Conservation (phyloP, 2,329 filamentous ascomycete genomes). For the Proliferodiscus dingleyae region DNA sequence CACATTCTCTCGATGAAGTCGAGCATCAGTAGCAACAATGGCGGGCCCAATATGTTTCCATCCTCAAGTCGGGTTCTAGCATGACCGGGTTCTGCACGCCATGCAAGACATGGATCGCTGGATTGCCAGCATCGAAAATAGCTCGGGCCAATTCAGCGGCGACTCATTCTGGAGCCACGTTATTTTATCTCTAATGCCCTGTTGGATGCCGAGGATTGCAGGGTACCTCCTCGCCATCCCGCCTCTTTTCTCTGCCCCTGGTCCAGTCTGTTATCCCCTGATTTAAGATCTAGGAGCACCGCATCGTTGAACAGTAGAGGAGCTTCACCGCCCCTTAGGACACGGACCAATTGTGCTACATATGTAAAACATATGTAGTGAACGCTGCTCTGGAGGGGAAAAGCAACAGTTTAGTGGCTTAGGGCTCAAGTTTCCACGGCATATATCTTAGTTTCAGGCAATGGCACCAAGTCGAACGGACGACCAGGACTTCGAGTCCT, state of each 20-base stretch:
- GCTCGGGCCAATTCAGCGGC: neutral
- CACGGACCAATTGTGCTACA: neutral
- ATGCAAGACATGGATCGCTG: neutral
- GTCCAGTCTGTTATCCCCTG: neutral
- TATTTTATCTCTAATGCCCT: neutral
- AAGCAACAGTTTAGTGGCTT: neutral
- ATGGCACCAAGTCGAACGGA: conserved; percentile 24
- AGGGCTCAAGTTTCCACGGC: neutral
- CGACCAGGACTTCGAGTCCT: conserved; percentile 10
- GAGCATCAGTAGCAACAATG: no score
- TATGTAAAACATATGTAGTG: neutral
- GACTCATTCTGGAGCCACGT: neutral
- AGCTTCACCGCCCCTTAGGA: neutral
- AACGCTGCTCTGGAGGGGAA: neutral
- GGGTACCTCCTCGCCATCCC: neutral
- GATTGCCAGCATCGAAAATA: no score
- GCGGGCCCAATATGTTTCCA: no score
- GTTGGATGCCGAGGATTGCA: neutral
- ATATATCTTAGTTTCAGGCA: neutral
- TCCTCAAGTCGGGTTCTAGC: neutral
- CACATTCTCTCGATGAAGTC: no score
- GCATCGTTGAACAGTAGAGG: neutral
- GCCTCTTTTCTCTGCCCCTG: neutral
- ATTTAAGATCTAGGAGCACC: neutral
- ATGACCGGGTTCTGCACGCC: neutral